These are phyloP conservation scores for Coemansia sp. DNA, from an alignment of 192 early-diverging fungal genomes.

Conservation along the genomic window DNA sequence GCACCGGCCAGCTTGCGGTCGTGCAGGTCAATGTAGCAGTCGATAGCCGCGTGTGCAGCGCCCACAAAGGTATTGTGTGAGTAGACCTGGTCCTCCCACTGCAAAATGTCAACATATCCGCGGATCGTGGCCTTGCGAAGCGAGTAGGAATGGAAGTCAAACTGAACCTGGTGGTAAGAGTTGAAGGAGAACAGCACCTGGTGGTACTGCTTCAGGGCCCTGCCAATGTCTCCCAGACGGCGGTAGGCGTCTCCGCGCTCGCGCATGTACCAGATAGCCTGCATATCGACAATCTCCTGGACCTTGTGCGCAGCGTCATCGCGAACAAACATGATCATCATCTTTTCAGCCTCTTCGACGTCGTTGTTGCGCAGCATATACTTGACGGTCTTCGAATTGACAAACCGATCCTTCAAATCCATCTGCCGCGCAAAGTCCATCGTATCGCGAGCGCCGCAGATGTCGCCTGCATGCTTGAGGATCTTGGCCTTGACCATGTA, in stretches of 20 bases:
- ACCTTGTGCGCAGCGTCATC: slow-evolving; percentile 67
- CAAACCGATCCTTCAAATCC: slow-evolving; percentile 93
- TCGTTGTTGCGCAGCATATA: slow-evolving; percentile 88
- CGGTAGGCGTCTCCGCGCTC: slow-evolving; percentile 77
- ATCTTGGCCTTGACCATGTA: slow-evolving; percentile 94
- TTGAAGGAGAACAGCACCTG: slow-evolving; percentile 79
- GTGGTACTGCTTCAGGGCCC: slow-evolving; percentile 88
- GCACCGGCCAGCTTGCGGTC: slow-evolving; percentile 58
- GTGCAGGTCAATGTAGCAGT: slow-evolving; percentile 57
- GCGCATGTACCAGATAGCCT: slow-evolving; percentile 88
- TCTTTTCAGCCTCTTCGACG: slow-evolving; percentile 84
- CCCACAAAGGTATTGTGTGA: slow-evolving; percentile 71
- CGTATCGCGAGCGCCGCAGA: slow-evolving; percentile 66
- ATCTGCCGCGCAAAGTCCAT: slow-evolving; percentile 88
- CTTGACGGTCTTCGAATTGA: slow-evolving; percentile 93
- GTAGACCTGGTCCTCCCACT: slow-evolving; percentile 77
- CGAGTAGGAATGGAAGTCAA: slow-evolving; percentile 95
- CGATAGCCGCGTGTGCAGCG: slow-evolving; percentile 75
- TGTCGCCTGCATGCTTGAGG: slow-evolving; percentile 88
- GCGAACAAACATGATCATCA: slow-evolving; percentile 74
- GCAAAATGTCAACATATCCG: slow-evolving; percentile 81
- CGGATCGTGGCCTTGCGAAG: slow-evolving; percentile 88
- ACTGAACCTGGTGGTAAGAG: slow-evolving; percentile 89
- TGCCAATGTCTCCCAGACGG: slow-evolving; percentile 70
- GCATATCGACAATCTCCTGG: slow-evolving; percentile 86